A percentile compares a stretch with the other conserved stretches of the same genome.
phyloP scores from a whole-genome alignment of 805 yeast genomes.

The Starmerella etchellsii region DNA sequence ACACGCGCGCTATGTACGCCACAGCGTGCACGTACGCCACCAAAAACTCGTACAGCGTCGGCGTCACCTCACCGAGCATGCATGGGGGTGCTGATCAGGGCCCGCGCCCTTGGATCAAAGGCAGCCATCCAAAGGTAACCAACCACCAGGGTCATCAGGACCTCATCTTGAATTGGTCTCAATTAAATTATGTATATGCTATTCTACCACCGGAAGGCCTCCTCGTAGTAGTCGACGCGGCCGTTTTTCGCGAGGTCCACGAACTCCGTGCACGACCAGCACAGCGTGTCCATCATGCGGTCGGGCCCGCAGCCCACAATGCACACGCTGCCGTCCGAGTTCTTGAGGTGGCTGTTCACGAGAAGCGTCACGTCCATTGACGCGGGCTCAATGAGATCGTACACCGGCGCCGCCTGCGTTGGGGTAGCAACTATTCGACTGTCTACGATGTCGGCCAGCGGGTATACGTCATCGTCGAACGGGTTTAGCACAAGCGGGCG shows the following conservation, averaged over 20 bases:
- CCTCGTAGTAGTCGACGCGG: conserved; percentile 56
- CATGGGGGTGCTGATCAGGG: too few relatives aligned
- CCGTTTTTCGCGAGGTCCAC: conserved; percentile 27
- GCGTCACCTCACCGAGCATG: conserved; percentile 22
- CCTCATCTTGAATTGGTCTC: too few relatives aligned
- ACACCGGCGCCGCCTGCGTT: neutral
- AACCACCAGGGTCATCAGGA: neutral
- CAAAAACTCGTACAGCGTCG: conserved; percentile 36
- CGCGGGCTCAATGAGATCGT: conserved; percentile 5
- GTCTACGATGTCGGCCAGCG: neutral
- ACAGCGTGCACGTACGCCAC: conserved; percentile 42
- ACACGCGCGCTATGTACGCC: conserved; percentile 40
- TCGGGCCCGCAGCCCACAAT: conserved; percentile 27
- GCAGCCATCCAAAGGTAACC: too few relatives aligned
- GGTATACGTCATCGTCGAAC: conserved; percentile 6
- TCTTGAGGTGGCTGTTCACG: conserved; percentile 5
- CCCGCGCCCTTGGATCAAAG: too few relatives aligned
- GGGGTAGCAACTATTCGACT: neutral
- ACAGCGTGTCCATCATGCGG: conserved; percentile 21
- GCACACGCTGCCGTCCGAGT: conserved; percentile 27
- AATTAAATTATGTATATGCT: neutral
- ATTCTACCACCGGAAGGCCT: conserved; percentile 53
- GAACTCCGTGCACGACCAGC: conserved; percentile 16
- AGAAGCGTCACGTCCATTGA: conserved; percentile 12
- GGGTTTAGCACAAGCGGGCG: conserved; percentile 8